These are phyloP conservation scores for Pyrrhoderma lamaoense DNA, from an alignment of 1,284 basidiomycete species.

Conservation along the genomic window DNA sequence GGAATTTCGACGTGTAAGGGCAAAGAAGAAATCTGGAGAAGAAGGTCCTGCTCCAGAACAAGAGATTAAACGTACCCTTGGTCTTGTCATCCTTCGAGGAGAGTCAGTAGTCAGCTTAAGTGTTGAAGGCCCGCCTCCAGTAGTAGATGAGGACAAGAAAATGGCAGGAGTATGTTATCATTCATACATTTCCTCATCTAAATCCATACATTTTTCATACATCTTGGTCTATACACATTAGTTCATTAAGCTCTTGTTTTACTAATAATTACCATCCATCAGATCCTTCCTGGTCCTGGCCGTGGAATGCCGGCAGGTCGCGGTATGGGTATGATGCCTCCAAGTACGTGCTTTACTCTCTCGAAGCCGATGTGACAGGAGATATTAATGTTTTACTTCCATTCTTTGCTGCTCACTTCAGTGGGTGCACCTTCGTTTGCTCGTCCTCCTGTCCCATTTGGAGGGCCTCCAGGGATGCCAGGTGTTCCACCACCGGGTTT, in stretches of 20 bases:
- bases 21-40: constrained; percentile 78
- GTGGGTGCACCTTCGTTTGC: constrained; percentile 65
- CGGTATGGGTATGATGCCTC: constrained; percentile 94
- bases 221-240: neutral
- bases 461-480: constrained; percentile 72
- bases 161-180: constrained; percentile 41
- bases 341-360: constrained; percentile 50
- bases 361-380: constrained; percentile 14
- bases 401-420: constrained; percentile 25
- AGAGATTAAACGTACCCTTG: constrained; percentile 94
- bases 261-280: constrained; percentile 19
- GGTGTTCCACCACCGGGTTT: constrained; percentile 68
- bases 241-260: neutral
- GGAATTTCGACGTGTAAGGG: constrained; percentile 85
- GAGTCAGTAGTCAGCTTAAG: constrained; percentile 94
- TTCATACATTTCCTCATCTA: neutral
- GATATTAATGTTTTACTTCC: constrained; percentile 16
- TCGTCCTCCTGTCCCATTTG: constrained; percentile 79
- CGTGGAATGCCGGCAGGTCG: constrained; percentile 93
- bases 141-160: constrained; percentile 85
- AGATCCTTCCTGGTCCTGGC: constrained; percentile 88
- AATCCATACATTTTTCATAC: neutral
- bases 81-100: constrained; percentile 92
- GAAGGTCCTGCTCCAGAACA: constrained; percentile 72
- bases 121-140: constrained; percentile 94